Evolutionary conservation across 177 flowering plant genomes (phyloP).

Genomic region (Vitis hybrid): DNA sequence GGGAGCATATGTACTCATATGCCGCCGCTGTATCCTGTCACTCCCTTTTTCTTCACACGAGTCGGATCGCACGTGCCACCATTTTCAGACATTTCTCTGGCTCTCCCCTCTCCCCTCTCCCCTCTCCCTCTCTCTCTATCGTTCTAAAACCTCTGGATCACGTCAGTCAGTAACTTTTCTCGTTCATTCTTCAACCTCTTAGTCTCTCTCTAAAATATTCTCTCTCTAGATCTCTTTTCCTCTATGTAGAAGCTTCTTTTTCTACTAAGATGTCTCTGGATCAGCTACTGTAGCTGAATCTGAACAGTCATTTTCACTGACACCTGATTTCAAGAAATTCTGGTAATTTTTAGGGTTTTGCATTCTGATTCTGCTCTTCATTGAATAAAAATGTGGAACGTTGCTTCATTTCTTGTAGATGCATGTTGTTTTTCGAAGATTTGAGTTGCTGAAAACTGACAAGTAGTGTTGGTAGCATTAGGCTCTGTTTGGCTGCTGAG

Average conservation of each 20-base stretch:
- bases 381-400: too few species aligned
- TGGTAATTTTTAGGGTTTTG: too few species aligned
- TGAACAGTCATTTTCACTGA: too few species aligned
- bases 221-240: neutral
- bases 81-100: neutral
- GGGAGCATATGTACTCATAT: neutral
- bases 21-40: neutral
- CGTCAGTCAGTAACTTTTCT: neutral
- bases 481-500: slow-evolving; percentile 16
- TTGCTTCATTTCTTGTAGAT: too few species aligned
- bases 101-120: neutral
- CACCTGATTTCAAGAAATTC: too few species aligned
- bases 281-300: too few species aligned
- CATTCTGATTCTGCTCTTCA: too few species aligned
- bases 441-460: neutral
- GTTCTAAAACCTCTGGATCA: neutral
- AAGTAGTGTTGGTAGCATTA: neutral
- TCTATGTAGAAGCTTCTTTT: neutral
- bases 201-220: neutral
- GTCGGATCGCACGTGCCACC: slow-evolving; percentile 14
- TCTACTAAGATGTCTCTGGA: too few species aligned
- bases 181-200: neutral
- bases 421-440: too few species aligned
- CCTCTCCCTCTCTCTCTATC: slow-evolving; percentile 6
- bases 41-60: neutral